These are phyloP conservation scores for Apiospora kogelbergensis DNA, from an alignment of 2,329 filamentous ascomycete genomes.

Conservation along the genomic window DNA sequence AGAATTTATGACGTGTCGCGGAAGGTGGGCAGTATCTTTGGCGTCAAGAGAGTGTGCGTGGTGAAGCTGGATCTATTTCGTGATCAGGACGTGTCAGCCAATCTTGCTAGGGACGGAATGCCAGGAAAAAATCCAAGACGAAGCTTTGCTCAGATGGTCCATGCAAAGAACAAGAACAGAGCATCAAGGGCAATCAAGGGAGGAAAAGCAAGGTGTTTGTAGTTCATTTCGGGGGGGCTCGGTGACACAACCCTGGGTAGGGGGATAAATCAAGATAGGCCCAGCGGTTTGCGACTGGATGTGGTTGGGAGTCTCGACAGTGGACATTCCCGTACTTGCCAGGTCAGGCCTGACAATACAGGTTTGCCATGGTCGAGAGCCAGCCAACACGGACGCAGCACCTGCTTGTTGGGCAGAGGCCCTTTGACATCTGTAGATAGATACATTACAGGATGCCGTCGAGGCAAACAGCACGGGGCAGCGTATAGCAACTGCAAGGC, in stretches of 20 bases:
- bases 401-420: background rate
- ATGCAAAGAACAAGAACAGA: background rate
- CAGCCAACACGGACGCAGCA: background rate
- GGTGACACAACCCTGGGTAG: background rate
- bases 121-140: background rate
- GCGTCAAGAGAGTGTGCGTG: background rate
- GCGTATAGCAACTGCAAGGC: constrained; percentile 8
- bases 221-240: background rate
- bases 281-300: background rate
- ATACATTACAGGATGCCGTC: constrained; percentile 2
- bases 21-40: background rate
- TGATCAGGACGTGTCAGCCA: background rate
- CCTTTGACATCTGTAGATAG: constrained; percentile 1
- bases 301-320: background rate
- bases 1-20: background rate
- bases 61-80: background rate
- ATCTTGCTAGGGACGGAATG: background rate
- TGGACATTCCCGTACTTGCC: background rate
- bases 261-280: background rate
- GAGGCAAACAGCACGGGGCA: constrained; percentile 13
- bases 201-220: background rate
- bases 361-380: background rate
- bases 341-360: background rate
- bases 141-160: background rate
- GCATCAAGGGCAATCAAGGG: background rate